phyloP scores from a whole-genome alignment of 2,329 filamentous ascomycete species.

The Talaromyces sp. region DNA sequence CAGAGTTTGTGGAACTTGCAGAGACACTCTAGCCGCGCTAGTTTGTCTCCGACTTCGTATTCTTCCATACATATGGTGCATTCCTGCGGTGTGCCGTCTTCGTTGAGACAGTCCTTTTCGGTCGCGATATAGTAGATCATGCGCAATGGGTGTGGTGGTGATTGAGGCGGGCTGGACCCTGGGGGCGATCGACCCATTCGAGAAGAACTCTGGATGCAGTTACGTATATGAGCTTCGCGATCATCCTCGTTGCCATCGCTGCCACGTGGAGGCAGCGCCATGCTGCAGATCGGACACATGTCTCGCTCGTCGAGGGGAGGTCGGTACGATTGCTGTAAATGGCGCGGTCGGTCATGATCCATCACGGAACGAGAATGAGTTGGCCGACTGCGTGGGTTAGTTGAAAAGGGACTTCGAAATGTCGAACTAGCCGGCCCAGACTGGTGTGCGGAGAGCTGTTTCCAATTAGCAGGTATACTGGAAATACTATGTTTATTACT shows the following conservation, averaged over 20 bases:
- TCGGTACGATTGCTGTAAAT: conserved; percentile 14
- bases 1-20: conserved; percentile 60
- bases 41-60: conserved; percentile 53
- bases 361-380: conserved; percentile 9
- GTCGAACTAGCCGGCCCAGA: conserved; percentile 3
- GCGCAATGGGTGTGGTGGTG: conserved; percentile 21
- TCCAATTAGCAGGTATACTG: not conserved
- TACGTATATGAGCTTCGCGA: conserved; percentile 41
- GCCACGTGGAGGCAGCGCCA: conserved; percentile 31
- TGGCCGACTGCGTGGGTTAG: conserved; percentile 7
- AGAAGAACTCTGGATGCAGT: conserved; percentile 37
- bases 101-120: conserved; percentile 57
- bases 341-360: conserved; percentile 10
- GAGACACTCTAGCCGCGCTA: conserved; percentile 57
- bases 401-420: not conserved
- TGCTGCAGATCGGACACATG: conserved; percentile 42
- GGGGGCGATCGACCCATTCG: conserved; percentile 16
- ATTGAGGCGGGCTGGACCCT: conserved; percentile 12
- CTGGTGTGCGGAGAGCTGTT: conserved; percentile 5
- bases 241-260: conserved; percentile 31
- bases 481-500: not conserved
- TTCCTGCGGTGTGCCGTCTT: conserved; percentile 49
- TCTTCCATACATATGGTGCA: conserved; percentile 62
- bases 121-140: conserved; percentile 50
- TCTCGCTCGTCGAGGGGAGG: conserved; percentile 35